Evolutionary conservation across 2,329 filamentous ascomycete genomes (phyloP).

Genomic region (Ampelomyces quisqualis): DNA sequence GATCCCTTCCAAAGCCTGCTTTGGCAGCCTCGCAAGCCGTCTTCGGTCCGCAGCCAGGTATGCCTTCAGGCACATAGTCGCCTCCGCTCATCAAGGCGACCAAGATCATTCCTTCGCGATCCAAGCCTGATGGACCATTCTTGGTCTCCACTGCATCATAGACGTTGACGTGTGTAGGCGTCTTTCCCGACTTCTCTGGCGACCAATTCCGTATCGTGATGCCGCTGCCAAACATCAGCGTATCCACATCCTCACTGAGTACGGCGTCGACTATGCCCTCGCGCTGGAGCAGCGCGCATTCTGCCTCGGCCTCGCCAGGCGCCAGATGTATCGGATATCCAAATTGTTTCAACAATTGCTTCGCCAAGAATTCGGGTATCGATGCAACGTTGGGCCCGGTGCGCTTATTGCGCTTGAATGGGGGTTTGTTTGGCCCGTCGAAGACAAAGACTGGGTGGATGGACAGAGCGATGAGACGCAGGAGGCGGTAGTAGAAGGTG

Average conservation of each 20-base stretch:
- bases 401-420: slow-evolving; percentile 83
- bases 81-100: slow-evolving; percentile 94
- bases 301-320: slow-evolving; percentile 92
- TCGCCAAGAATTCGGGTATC: slow-evolving; percentile 73
- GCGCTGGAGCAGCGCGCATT: slow-evolving; percentile 83
- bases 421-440: slow-evolving; percentile 80
- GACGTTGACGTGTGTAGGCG: slow-evolving; percentile 80
- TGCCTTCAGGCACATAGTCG: slow-evolving; percentile 86
- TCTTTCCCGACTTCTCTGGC: slow-evolving; percentile 67
- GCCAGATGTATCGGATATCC: slow-evolving; percentile 82
- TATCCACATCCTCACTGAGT: slow-evolving; percentile 93
- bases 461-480: slow-evolving; percentile 73
- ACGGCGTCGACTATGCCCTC: slow-evolving; percentile 76
- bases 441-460: slow-evolving; percentile 89
- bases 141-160: slow-evolving; percentile 67
- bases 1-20: slow-evolving; percentile 77
- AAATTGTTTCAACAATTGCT: slow-evolving; percentile 80
- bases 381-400: slow-evolving; percentile 63
- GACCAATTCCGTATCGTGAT: slow-evolving; percentile 81
- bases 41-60: slow-evolving; percentile 84
- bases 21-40: slow-evolving; percentile 85
- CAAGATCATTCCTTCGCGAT: slow-evolving; percentile 86
- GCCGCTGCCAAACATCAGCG: slow-evolving; percentile 92
- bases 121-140: slow-evolving; percentile 61
- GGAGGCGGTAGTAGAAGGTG: slow-evolving; percentile 87